These are phyloP conservation scores for Lecanosticta acicola DNA, from an alignment of 2,329 filamentous ascomycete species.

Conservation along the genomic window DNA sequence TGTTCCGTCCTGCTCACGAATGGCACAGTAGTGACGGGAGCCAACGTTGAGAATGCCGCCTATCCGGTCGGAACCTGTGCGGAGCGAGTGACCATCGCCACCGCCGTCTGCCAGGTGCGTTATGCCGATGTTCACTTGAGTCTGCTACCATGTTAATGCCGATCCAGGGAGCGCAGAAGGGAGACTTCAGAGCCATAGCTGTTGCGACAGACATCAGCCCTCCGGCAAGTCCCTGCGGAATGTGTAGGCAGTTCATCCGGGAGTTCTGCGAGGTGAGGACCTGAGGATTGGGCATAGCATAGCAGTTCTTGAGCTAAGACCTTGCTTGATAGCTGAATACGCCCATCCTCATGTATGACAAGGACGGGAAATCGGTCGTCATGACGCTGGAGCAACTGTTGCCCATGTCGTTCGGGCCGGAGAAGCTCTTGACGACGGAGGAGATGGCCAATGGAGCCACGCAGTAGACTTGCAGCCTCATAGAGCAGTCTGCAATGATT, in stretches of 20 bases:
- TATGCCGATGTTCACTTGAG: background rate
- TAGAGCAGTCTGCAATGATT: background rate
- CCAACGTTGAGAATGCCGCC: constrained; percentile 87
- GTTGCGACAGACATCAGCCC: constrained; percentile 67
- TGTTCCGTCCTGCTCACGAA: constrained; percentile 62
- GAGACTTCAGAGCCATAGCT: constrained; percentile 68
- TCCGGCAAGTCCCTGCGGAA: constrained; percentile 67
- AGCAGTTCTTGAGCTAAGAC: no score
- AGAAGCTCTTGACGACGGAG: constrained; percentile 36
- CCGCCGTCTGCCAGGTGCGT: constrained; percentile 57
- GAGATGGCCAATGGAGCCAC: constrained; percentile 16
- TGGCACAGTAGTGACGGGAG: constrained; percentile 57
- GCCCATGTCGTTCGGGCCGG: constrained; percentile 51
- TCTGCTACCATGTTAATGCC: background rate
- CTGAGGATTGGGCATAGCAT: background rate
- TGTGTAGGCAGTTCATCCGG: constrained; percentile 77
- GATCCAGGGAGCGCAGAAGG: constrained; percentile 35
- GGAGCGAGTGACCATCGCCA: constrained; percentile 81
- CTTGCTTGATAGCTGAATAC: constrained; percentile 45
- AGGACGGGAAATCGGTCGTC: constrained; percentile 65
- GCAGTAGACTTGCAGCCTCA: constrained; percentile 1
- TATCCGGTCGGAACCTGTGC: constrained; percentile 96
- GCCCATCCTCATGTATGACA: constrained; percentile 91
- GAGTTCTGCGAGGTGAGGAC: constrained; percentile 42
- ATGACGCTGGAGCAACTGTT: constrained; percentile 60